Conservation (phyloP, 2,329 filamentous ascomycete species). For the Fusarium continuum region DNA sequence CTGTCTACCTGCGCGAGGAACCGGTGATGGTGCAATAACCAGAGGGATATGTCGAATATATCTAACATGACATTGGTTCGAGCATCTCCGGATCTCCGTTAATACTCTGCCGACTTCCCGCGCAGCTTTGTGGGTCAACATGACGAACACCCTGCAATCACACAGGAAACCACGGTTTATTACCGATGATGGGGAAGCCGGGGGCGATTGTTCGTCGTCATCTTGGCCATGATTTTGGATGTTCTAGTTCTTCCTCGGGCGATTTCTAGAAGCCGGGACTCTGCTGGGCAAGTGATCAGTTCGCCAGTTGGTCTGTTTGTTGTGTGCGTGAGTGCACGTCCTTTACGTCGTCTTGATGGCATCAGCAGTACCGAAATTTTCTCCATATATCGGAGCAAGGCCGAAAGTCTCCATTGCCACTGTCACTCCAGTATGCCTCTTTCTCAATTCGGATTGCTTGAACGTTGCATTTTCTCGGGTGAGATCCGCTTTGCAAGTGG, state of each 20-base stretch:
- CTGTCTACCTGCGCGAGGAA: neutral
- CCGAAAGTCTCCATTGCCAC: neutral
- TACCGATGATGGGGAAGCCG: no score
- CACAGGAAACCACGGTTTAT: neutral
- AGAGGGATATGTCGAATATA: neutral
- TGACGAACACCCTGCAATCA: neutral
- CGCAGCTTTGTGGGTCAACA: neutral
- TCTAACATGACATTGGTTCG: neutral
- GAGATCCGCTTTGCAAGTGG: neutral
- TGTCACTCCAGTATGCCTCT: neutral
- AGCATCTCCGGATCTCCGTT: neutral
- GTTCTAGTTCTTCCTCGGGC: neutral
- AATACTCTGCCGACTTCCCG: neutral
- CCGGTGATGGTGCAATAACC: neutral
- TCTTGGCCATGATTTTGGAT: no score
- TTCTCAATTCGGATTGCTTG: no score
- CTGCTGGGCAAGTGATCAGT: neutral
- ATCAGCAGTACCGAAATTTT: slow-evolving; percentile 1
- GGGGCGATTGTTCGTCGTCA: no score
- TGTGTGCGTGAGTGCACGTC: neutral
- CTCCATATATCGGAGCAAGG: neutral
- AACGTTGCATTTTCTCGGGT: neutral
- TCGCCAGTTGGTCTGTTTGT: neutral
- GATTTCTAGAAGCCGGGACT: neutral
- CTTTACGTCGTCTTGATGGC: neutral